Evolutionary conservation across 768 basidiomycete genomes (phyloP), one percentile per base, ranked within the genome.

Genomic region (Tulasnella sp.): DNA sequence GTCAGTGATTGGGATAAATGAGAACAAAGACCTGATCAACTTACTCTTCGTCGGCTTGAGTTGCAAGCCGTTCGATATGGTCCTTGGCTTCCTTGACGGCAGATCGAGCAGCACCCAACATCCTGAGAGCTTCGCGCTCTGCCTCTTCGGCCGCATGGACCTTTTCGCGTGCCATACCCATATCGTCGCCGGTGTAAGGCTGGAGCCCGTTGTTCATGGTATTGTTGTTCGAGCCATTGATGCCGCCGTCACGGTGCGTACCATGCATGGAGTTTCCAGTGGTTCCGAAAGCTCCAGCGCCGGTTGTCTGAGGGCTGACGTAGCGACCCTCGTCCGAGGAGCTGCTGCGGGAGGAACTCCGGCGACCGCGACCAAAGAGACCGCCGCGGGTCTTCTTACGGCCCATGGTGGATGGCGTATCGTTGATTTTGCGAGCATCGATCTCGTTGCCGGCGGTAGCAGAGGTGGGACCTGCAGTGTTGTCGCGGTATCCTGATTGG

Each of bases 41-140:
- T 6, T 37, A 76, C 75, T 76, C 75, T 68, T 76, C 75, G 34
- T 76, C 75, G 22, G 75, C 75, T 68, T 76, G 37, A 69, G 31
- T 12, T 17, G 38, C 67, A 29, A 76, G 64, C 6, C 67, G 67
- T 7, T 42, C 75, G 22, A 76, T 54, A 12, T 68, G 58, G 2
- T 76, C 75, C 25, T 76, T 68, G 31, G 75, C 75, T 42, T 76
- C 75, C 39, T 71, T 68, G 34, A 68, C 75, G 4, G 75, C 75
- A 36, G 40, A 29, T 25, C 75, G 67, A 40, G 75, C 75, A 42
- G 67, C 5, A 38, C 64, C 40, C 14, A 76, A 38, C 29, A 71
- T 42, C 22, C 75, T 8, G 22, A 42, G 67, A 31, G 75, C 75
- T 45, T 67, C 75, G 0, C 67, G 38, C 37, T 76, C 75, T 2